These are phyloP conservation scores for Paramecium octaurelia DNA, from an alignment of 73 alveolate species.

Conservation along the genomic window DNA sequence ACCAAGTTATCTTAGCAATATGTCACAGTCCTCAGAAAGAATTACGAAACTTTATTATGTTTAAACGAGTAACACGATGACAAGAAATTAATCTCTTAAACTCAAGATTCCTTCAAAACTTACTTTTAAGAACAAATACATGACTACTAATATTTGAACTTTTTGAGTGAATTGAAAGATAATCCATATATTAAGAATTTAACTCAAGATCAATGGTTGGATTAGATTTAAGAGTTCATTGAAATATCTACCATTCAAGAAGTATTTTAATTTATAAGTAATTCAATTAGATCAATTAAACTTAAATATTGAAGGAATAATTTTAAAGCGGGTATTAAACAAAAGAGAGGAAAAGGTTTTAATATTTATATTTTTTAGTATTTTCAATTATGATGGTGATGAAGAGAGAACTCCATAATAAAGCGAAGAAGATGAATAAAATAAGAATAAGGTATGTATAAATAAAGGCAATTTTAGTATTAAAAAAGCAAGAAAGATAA, in stretches of 20 bases:
- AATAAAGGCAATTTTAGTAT: background rate
- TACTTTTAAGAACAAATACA: background rate
- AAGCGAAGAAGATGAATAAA: slow-evolving; percentile 32
- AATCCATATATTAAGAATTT: background rate
- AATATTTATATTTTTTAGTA: background rate
- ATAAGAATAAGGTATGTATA: background rate
- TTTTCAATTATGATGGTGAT: slow-evolving; percentile 37
- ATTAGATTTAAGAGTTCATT: background rate
- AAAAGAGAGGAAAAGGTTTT: background rate
- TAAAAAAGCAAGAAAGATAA: background rate
- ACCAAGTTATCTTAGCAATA: background rate
- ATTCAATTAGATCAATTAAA: background rate
- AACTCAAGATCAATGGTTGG: background rate
- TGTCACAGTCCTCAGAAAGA: background rate
- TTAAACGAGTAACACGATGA: background rate
- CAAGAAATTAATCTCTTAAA: background rate
- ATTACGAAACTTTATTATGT: background rate
- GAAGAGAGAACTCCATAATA: slow-evolving; percentile 39
- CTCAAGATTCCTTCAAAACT: background rate
- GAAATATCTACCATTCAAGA: slow-evolving; percentile 7
- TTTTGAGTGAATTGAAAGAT: background rate
- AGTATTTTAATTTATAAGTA: background rate
- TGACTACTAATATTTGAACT: background rate
- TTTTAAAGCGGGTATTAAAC: background rate
- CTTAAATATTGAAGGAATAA: background rate